Percentiles rank a stretch among this genome's conserved stretches.
Conservation (phyloP, 768 basidiomycete species). For the Tremella mesenterica region DNA sequence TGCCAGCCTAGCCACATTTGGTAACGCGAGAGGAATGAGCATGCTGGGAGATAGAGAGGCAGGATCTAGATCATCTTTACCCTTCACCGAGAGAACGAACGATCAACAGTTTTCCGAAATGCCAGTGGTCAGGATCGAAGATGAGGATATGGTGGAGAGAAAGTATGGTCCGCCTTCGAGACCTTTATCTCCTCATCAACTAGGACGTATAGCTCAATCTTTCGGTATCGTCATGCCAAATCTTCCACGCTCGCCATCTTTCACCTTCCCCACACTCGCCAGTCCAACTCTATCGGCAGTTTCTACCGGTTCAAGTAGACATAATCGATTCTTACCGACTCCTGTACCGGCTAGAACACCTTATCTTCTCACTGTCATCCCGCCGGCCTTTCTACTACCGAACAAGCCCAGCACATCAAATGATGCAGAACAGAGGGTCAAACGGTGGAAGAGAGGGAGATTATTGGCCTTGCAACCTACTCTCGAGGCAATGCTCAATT, state of each 20-base stretch:
- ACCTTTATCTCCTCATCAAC: constrained; percentile 28
- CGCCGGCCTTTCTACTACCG: constrained; percentile 23
- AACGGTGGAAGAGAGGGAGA: constrained; percentile 60
- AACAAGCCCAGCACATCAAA: not conserved
- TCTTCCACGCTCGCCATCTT: constrained; percentile 14
- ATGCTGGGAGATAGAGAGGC: too few relatives aligned
- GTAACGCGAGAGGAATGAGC: constrained; percentile 12
- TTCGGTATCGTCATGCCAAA: constrained; percentile 39
- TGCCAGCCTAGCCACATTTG: not conserved
- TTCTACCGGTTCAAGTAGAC: constrained; percentile 3
- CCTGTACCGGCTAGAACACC: constrained; percentile 11
- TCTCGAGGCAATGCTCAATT: constrained; percentile 68
- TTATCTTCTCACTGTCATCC: constrained; percentile 33
- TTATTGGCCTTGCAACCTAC: constrained; percentile 77
- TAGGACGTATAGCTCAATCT: constrained; percentile 37
- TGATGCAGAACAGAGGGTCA: constrained; percentile 8
- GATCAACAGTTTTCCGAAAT: not conserved
- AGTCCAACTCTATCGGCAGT: constrained; percentile 4
- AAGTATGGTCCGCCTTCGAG: constrained; percentile 29
- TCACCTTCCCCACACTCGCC: constrained; percentile 1
- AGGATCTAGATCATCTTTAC: too few relatives aligned
- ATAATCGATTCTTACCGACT: constrained; percentile 1
- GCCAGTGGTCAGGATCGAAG: not conserved
- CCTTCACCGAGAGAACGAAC: not conserved
- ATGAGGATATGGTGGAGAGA: constrained; percentile 5